Base-by-base conservation (phyloP, 345 rosid genomes). In the Heritiera fomes region DNA sequence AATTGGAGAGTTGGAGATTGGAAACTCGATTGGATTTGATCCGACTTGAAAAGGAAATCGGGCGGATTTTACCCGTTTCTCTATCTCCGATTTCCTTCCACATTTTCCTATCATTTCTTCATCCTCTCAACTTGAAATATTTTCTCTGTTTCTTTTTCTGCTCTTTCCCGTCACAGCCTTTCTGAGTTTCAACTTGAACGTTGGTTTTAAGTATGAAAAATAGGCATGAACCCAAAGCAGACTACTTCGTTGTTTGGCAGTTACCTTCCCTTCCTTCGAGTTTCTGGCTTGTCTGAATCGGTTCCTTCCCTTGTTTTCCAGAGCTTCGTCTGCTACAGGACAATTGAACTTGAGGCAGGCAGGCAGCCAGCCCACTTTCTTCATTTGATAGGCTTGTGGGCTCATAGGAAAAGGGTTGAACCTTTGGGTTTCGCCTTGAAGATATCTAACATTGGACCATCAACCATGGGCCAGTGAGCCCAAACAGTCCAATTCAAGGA, bases 41-140 rank as follows among this genome's bases (percentile, higher is more conserved):
- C 58, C 84, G 91, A 82, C 78, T 89, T 14, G 87, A 74, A 84
- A 95, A 92, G 80, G 88, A 86, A 82, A 75, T 83, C 32, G 96
- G 90, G 80, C 85, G 85, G 83, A 86, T 75, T 84, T 87, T 86
- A 79, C 98, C 97, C 66, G 90, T 83, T 91, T 95, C 99, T 93
- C 98, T 90, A 85, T 84, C 82, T 83, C 87, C 79, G 81, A 95
- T 89, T 84, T 86, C 89, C 90, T 87, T 84, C 97, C 99, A 92
- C 99, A 95, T 93, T 88, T 86, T 88, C 89, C 87, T 80, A 81
- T 91, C 95, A 93, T 90, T 91, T 89, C 75, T 72, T 72, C 75
- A 4, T 47, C 47, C 62, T 72, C 63, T 72, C 63, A 72, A 52
- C 75, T 71, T 20, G 12, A 2, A 30, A 70, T 47, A 32, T 1